Conservation (phyloP, 2,329 filamentous ascomycete species). For the Emmonsia crescens region DNA sequence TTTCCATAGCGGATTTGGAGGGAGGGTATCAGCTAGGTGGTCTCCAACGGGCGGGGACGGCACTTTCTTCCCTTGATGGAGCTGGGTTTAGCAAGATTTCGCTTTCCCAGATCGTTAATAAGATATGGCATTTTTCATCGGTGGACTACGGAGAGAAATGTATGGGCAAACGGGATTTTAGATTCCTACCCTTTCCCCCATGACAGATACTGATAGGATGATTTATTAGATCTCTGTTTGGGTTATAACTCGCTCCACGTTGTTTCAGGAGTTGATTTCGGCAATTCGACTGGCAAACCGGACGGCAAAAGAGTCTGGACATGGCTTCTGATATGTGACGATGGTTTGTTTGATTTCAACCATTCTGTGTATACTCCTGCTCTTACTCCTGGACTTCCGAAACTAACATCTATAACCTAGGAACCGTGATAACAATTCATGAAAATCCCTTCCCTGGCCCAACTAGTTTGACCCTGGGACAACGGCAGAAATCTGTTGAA, state of each 20-base stretch:
- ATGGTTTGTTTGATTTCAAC: constrained; percentile 35
- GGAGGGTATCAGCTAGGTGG: not conserved
- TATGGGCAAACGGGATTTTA: constrained; percentile 23
- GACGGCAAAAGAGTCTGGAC: constrained; percentile 52
- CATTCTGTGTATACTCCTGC: not conserved
- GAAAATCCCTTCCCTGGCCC: constrained; percentile 46
- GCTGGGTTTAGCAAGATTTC: constrained; percentile 25
- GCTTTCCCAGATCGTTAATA: constrained; percentile 51
- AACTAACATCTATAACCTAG: constrained; percentile 25
- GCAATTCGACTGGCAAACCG: constrained; percentile 28
- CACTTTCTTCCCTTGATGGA: not conserved
- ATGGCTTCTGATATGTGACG: constrained; percentile 59
- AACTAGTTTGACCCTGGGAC: constrained; percentile 23
- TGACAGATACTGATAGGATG: constrained; percentile 15
- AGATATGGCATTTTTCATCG: constrained; percentile 66
- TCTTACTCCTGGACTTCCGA: not conserved
- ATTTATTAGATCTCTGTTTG: constrained; percentile 50
- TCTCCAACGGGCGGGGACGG: not conserved
- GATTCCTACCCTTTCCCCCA: constrained; percentile 2
- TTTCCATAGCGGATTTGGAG: not conserved
- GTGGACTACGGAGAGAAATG: constrained; percentile 58
- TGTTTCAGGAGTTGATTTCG: constrained; percentile 37
- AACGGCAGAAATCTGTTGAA: constrained; percentile 22
- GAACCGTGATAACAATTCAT: constrained; percentile 59
- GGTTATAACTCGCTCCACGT: constrained; percentile 53